These are phyloP conservation scores for Retiboletus fuscus DNA, from an alignment of 1,284 basidiomycete species.

Conservation along the genomic window DNA sequence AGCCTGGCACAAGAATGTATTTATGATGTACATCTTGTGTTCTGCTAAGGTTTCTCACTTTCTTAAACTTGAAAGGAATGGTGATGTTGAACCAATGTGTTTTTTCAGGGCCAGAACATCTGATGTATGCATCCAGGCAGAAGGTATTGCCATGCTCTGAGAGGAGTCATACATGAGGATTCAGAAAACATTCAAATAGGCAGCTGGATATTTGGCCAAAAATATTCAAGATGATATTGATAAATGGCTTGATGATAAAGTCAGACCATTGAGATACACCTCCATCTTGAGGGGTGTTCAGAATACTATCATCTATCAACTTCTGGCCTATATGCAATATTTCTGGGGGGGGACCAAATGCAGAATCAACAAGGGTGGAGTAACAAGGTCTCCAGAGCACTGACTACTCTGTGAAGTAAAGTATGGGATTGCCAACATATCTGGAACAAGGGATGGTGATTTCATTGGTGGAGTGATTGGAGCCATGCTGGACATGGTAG, in stretches of 20 bases:
- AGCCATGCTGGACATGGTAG: too few relatives aligned
- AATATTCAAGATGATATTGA: conserved; percentile 7
- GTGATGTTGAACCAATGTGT: conserved; percentile 28
- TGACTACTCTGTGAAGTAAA: conserved; percentile 4
- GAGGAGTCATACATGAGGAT: not conserved
- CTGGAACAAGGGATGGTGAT: too few relatives aligned
- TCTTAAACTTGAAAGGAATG: conserved; percentile 30
- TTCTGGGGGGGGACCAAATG: not conserved
- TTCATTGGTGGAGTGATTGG: too few relatives aligned
- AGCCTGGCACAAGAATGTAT: too few relatives aligned
- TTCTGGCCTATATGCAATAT: not conserved
- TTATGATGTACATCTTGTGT: conserved; percentile 2
- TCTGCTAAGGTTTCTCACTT: not conserved
- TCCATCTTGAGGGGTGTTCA: not conserved
- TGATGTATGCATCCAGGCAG: conserved; percentile 15
- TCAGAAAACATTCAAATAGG: not conserved
- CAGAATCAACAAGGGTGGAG: not conserved
- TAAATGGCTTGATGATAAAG: not conserved
- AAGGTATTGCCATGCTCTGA: conserved; percentile 18
- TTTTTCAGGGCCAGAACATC: not conserved
- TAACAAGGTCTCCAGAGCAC: conserved; percentile 2
- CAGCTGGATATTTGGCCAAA: not conserved
- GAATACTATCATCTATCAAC: not conserved
- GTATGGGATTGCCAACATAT: too few relatives aligned
- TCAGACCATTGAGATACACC: not conserved